phyloP scores from a whole-genome alignment of 352 stramenopile genomes.

The Pythium brassicae region DNA sequence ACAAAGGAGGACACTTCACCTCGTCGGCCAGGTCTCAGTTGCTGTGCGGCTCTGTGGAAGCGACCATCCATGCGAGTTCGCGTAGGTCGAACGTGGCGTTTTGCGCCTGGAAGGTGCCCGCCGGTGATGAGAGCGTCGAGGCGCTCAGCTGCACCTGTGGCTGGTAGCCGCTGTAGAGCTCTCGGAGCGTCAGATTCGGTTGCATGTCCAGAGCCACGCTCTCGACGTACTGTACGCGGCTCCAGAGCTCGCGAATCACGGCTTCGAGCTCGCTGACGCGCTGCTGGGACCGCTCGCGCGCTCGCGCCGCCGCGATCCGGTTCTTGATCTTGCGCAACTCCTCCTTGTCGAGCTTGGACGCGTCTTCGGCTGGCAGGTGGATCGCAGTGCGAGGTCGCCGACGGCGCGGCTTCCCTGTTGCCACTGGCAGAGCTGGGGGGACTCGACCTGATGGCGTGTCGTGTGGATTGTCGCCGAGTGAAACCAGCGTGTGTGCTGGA shows the following conservation, averaged over 20 bases:
- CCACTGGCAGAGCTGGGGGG: not conserved
- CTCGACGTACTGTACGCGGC: conserved; percentile 56
- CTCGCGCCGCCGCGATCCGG: conserved; percentile 53
- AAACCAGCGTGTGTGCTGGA: not conserved
- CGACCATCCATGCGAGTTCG: conserved; percentile 15
- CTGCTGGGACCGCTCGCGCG: conserved; percentile 47
- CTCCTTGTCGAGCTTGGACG: conserved; percentile 31
- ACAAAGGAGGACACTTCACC: too few species aligned
- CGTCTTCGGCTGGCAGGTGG: conserved; percentile 31
- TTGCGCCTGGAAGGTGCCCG: conserved; percentile 9
- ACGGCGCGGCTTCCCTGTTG: conserved; percentile 12
- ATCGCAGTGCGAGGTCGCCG: conserved; percentile 48
- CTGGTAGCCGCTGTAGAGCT: conserved; percentile 43
- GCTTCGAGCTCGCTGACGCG: conserved; percentile 45
- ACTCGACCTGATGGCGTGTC: not conserved
- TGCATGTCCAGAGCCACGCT: conserved; percentile 31
- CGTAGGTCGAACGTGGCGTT: conserved; percentile 15
- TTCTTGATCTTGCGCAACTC: conserved; percentile 73
- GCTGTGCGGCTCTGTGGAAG: conserved; percentile 1
- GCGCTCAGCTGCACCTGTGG: conserved; percentile 25
- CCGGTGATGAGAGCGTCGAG: conserved; percentile 8
- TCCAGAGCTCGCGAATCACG: conserved; percentile 49
- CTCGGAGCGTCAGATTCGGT: conserved; percentile 26
- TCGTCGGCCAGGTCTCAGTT: conserved; percentile 2
- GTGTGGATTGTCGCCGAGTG: not conserved